Percentiles rank a stretch among this genome's conserved stretches.
Conservation (phyloP, 305 asterid genomes). For the Fraxinus floribunda region DNA sequence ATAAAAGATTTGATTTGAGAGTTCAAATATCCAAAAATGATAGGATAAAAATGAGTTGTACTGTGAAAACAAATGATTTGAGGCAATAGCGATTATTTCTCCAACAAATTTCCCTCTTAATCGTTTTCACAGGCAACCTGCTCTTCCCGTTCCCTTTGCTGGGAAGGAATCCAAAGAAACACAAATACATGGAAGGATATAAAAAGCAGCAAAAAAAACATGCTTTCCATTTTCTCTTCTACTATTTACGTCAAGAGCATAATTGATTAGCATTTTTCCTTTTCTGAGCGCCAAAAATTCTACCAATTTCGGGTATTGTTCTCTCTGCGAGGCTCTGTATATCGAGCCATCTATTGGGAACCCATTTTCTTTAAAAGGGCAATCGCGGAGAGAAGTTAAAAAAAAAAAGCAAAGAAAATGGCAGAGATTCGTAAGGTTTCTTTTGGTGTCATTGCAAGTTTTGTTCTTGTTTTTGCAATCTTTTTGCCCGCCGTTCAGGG, state of each 20-base stretch:
- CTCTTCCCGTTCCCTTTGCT: background rate
- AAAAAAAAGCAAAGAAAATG: slow-evolving; percentile 24
- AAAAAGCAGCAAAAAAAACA: slow-evolving; percentile 30
- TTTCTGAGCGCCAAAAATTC: slow-evolving; percentile 6
- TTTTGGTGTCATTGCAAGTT: slow-evolving; percentile 35
- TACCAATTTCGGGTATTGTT: slow-evolving; percentile 15
- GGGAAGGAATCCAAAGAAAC: slow-evolving; percentile 27
- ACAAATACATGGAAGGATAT: slow-evolving; percentile 18
- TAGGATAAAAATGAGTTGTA: too few species aligned
- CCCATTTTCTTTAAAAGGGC: background rate
- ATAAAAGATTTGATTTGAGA: too few species aligned
- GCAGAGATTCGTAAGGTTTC: slow-evolving; percentile 30
- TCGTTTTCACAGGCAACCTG: background rate
- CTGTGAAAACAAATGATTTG: too few species aligned
- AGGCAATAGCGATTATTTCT: background rate
- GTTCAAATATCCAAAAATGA: too few species aligned
- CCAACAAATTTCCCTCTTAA: background rate
- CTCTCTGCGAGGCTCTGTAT: slow-evolving; percentile 24
- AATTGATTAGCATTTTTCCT: slow-evolving; percentile 21
- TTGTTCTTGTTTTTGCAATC: slow-evolving; percentile 43
- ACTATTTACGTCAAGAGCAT: slow-evolving; percentile 11
- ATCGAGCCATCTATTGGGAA: background rate
- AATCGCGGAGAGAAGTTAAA: slow-evolving; percentile 33
- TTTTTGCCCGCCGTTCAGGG: slow-evolving; percentile 45
- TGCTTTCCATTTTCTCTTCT: slow-evolving; percentile 29